Base-by-base conservation (phyloP, 768 basidiomycete genomes). In the Rhodotorula kratochvilovae region DNA sequence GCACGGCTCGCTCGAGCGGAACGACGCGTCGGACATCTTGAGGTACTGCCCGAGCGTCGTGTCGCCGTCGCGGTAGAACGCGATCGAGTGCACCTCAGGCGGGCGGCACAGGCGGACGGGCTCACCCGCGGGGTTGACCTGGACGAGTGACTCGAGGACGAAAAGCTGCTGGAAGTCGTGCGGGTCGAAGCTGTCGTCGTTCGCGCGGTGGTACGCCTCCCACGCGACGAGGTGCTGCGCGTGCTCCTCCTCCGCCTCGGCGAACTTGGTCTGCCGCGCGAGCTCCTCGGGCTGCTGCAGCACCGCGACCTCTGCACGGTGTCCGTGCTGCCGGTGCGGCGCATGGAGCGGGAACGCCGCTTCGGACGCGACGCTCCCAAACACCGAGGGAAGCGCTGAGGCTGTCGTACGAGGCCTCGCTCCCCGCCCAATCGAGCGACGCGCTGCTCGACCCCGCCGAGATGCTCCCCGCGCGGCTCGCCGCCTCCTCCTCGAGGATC, bases 161-260 rank as follows among this genome's bases (percentile, higher is more conserved):
- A 85, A 87, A 79, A 98, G 89, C 77, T 88, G 87, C 78, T 98
- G 96, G 77, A 94, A 96, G 79, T 92, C 91, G 79, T 92, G 91
- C 53, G 94, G 90, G 48, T 90, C 86, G 76, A 98, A 89, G 77
- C 91, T 90, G 66, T 71, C 73, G 12, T 65, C 53, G 48, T 66
- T 63, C 23, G 57, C 61, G 16, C 39, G 56, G 23, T 70, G 56
- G 62, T 72, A 76, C 16, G 57, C 67, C 35, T 71, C 70, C 75
- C 75, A 76, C 6, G 54, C 53, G 23, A 21, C 61, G 65, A 77
- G 67, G n/a, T 70, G 70, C 50, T 75, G 72, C 36, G 65, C 59
- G 45, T 76, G 67, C 6, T 68, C 59, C 27, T 71, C 73, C 42
- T 78, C 72, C 19, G 67, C 75, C 21, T 72, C 72, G 54, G 53